Evolutionary conservation across 2,329 filamentous ascomycete species (phyloP).

Genomic region (Monilinia fructigena): DNA sequence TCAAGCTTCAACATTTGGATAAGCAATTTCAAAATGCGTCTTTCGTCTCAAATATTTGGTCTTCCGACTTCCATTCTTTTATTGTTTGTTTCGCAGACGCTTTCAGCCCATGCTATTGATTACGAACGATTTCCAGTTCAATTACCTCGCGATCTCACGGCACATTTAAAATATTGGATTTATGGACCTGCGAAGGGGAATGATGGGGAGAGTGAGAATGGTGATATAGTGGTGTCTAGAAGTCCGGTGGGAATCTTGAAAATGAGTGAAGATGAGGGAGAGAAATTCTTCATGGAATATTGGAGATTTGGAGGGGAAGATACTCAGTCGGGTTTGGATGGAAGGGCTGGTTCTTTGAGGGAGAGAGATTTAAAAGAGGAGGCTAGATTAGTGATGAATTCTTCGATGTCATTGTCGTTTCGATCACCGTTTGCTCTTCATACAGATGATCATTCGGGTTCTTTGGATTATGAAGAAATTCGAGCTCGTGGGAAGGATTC

Average conservation of each 20-base stretch:
- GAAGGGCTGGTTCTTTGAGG: slow-evolving; percentile 18
- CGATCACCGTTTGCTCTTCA: slow-evolving; percentile 55
- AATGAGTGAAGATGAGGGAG: slow-evolving; percentile 66
- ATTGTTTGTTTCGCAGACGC: slow-evolving; percentile 45
- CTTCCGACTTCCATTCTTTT: slow-evolving; percentile 49
- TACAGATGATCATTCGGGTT: slow-evolving; percentile 33
- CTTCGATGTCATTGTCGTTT: slow-evolving; percentile 40
- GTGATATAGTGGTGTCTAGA: slow-evolving; percentile 41
- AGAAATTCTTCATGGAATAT: slow-evolving; percentile 73
- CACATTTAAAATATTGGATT: slow-evolving; percentile 48
- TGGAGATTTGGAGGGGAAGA: slow-evolving; percentile 42
- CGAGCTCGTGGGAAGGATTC: slow-evolving; percentile 26
- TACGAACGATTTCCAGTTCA: slow-evolving; percentile 31
- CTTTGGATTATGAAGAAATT: slow-evolving; percentile 24
- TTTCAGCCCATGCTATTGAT: slow-evolving; percentile 39
- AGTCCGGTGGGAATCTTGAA: slow-evolving; percentile 66
- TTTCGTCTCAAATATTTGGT: slow-evolving; percentile 41
- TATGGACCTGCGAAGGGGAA: slow-evolving; percentile 47
- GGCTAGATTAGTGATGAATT: slow-evolving; percentile 31
- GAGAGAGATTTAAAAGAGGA: slow-evolving; percentile 33
- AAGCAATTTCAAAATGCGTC: slow-evolving; percentile 42
- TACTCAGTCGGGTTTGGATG: slow-evolving; percentile 22
- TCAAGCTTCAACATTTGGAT: slow-evolving; percentile 4
- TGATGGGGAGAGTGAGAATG: slow-evolving; percentile 43
- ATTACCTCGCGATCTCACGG: slow-evolving; percentile 49